phyloP scores from a whole-genome alignment of 208 protist species.

The Trichomonas tenax region DNA sequence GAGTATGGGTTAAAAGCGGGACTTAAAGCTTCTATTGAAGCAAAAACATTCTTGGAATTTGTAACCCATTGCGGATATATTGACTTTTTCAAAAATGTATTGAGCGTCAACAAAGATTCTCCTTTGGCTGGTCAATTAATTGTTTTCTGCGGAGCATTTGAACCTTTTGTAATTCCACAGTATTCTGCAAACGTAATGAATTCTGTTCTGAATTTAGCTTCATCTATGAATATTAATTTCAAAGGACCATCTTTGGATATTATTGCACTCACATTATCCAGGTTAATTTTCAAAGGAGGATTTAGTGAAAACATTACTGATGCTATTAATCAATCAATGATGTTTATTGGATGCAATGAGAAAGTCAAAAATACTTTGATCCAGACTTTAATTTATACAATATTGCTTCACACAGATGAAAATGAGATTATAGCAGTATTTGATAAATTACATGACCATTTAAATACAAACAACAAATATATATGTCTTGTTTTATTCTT shows the following conservation, averaged over 20 bases:
- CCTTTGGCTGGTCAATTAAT: neutral
- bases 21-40: neutral
- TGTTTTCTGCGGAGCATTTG: neutral
- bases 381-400: too few relatives aligned
- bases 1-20: neutral
- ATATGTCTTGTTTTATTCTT: too few relatives aligned
- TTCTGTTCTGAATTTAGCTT: neutral
- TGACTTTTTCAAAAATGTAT: neutral
- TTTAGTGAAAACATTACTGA: too few relatives aligned
- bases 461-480: too few relatives aligned
- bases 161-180: neutral
- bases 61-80: neutral
- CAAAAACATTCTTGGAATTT: neutral
- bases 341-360: too few relatives aligned
- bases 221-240: neutral
- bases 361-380: too few relatives aligned
- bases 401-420: too few relatives aligned
- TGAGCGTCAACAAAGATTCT: neutral
- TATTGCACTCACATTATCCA: neutral
- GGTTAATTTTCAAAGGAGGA: too few relatives aligned
- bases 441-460: too few relatives aligned
- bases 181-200: neutral
- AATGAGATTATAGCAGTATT: too few relatives aligned
- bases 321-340: too few relatives aligned
- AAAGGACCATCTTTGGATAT: neutral